Base-by-base conservation (phyloP, 768 basidiomycete species). In the Russula griseocarnosa region DNA sequence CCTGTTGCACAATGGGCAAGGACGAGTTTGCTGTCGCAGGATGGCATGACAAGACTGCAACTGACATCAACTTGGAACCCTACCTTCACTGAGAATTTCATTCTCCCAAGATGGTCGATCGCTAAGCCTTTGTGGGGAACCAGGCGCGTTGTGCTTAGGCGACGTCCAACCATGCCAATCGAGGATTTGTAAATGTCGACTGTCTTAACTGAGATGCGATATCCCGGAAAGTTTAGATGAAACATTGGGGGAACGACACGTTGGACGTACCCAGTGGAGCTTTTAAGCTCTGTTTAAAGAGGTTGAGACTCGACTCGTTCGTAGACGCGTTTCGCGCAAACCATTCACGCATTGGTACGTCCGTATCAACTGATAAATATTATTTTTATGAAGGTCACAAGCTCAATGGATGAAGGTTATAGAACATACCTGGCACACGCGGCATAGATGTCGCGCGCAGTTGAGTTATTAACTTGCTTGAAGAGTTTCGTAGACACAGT, bases 271-370 rank as follows among this genome's bases (percentile, higher is more conserved):
- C 88, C 65, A 92, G 85, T 0, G 90, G 92, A 63, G 81, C 78
- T 72, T 82, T 88, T 67, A 92, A 79, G 63, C 83, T 85, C 67
- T 90, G 89, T 73, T 81, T 88, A 67, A 91, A 76, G 34, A 80
- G 77, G 55, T 70, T 75, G 36, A 83, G 71, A 13, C 77, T 79
- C 9, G 79, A 78, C 64, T 79, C 80, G 53, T 67, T 69, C 11
- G 46, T 58, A 18, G 66, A 71, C 22, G 63, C 58, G 3, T 65
- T 62, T 11, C 51, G 60, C 24, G 67, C 24, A 30, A 66, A 59
- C 9, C 53, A 54, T 51, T 68, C 70, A 9, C 58, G 53, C 50
- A 40, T 46, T 3, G 51, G n/a, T 38, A 44, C 52, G 22, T 53
- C 50, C 28, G 51, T 32, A 40, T 69, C 55, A 32, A 71, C 70